phyloP scores from a whole-genome alignment of 805 yeast species.

The Pichia occidentalis region DNA sequence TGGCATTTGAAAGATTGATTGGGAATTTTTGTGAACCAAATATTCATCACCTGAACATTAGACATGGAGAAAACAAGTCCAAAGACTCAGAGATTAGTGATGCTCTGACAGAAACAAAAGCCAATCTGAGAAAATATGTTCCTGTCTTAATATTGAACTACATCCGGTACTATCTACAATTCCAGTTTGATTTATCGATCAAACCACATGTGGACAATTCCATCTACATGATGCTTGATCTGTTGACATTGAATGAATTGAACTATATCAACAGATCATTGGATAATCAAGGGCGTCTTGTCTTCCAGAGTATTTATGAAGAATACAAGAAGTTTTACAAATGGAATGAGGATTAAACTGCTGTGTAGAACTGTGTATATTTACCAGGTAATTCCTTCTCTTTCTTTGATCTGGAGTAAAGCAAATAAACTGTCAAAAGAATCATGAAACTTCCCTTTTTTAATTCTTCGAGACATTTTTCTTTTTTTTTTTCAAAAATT shows the following conservation, averaged over 20 bases:
- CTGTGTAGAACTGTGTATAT: background rate
- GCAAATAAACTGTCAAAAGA: no score
- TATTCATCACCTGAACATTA: constrained; percentile 11
- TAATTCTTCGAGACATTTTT: background rate
- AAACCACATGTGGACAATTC: constrained; percentile 48
- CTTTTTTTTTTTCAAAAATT: background rate
- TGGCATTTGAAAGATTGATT: constrained; percentile 50
- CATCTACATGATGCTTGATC: constrained; percentile 58
- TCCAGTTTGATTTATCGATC: constrained; percentile 39
- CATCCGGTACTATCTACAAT: constrained; percentile 44
- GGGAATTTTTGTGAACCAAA: constrained; percentile 70
- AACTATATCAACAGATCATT: constrained; percentile 54
- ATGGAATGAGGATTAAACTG: constrained; percentile 56
- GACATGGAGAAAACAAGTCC: constrained; percentile 14
- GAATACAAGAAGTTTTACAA: constrained; percentile 74
- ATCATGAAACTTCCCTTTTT: no score
- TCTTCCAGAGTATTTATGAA: constrained; percentile 59
- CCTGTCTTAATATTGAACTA: constrained; percentile 56
- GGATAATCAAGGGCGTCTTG: constrained; percentile 63
- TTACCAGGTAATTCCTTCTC: background rate
- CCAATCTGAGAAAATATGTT: constrained; percentile 55
- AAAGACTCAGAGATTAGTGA: constrained; percentile 39
- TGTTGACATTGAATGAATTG: constrained; percentile 62
- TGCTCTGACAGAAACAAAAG: constrained; percentile 46
- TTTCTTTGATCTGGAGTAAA: background rate